Evolutionary conservation across 345 rosid species (phyloP).

Genomic region (Corymbia maculata): DNA sequence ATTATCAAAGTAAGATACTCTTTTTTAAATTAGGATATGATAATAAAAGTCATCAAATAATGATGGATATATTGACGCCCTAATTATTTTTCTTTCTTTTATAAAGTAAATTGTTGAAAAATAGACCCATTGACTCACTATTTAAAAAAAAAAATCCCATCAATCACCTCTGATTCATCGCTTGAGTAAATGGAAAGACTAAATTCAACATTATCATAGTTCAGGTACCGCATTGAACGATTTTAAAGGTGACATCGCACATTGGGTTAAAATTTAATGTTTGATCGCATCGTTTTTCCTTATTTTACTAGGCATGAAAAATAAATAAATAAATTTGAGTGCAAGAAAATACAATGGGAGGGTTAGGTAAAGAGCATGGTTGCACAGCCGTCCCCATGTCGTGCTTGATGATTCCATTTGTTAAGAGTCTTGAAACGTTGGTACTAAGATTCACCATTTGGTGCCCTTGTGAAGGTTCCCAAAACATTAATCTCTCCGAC

Average conservation of each 20-base stretch:
- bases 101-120: not conserved
- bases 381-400: not conserved
- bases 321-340: not conserved
- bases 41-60: not conserved
- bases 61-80: not conserved
- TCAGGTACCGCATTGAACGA: accelerated
- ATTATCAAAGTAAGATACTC: not conserved
- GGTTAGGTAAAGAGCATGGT: not conserved
- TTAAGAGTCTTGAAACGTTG: not conserved
- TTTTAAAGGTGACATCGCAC: accelerated
- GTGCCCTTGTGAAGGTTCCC: not conserved
- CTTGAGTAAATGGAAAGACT: not conserved
- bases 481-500: not conserved
- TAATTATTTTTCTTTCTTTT: not conserved
- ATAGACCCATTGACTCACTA: not conserved
- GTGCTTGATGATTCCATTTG: not conserved
- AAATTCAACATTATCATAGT: not conserved
- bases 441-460: not conserved
- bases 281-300: accelerated
- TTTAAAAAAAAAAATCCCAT: not conserved
- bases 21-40: not conserved
- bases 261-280: accelerated
- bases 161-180: not conserved
- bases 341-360: not conserved
- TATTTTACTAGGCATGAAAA: accelerated